Percentiles rank a stretch among this genome's conserved stretches.
These are phyloP conservation scores for Phyllosticta ampelicida DNA, from an alignment of 2,329 filamentous ascomycete species.

Conservation along the genomic window DNA sequence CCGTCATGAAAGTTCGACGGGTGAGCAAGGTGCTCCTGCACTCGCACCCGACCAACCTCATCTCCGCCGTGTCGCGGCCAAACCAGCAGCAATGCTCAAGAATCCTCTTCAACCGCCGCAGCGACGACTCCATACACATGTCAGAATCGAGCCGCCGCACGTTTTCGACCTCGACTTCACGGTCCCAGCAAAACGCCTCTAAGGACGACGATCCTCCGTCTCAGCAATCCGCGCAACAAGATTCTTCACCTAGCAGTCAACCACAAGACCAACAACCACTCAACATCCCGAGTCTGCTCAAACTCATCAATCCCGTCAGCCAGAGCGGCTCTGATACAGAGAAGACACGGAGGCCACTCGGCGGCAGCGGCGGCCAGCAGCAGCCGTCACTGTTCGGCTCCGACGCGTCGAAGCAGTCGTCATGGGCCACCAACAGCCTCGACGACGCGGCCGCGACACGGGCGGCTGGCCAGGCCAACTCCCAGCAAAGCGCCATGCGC, in stretches of 20 bases:
- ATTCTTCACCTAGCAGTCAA: neutral
- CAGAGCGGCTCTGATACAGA: neutral
- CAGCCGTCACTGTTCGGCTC: constrained; percentile 5
- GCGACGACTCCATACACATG: neutral
- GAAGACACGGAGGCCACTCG: neutral
- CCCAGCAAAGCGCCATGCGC: too few relatives aligned
- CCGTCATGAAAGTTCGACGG: constrained; percentile 24
- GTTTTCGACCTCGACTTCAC: constrained; percentile 1
- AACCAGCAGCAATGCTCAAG: neutral
- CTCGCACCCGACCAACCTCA: constrained; percentile 12
- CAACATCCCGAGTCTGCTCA: too few relatives aligned
- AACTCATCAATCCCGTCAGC: neutral
- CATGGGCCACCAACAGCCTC: neutral
- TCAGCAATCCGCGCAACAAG: neutral
- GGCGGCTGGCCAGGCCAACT: too few relatives aligned
- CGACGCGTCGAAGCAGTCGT: constrained; percentile 14
- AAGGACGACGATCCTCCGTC: neutral
- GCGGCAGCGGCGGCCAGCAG: constrained; percentile 3
- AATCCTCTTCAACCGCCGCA: constrained; percentile 4
- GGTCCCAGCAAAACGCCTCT: neutral
- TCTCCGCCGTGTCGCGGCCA: constrained; percentile 5
- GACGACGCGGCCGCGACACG: neutral
- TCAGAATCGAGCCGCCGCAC: neutral
- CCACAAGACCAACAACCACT: neutral
- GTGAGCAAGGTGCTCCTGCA: constrained; percentile 21